These are phyloP conservation scores for Eragrostis tef DNA, from an alignment of 202 grass and related monocot genomes.

Conservation along the genomic window DNA sequence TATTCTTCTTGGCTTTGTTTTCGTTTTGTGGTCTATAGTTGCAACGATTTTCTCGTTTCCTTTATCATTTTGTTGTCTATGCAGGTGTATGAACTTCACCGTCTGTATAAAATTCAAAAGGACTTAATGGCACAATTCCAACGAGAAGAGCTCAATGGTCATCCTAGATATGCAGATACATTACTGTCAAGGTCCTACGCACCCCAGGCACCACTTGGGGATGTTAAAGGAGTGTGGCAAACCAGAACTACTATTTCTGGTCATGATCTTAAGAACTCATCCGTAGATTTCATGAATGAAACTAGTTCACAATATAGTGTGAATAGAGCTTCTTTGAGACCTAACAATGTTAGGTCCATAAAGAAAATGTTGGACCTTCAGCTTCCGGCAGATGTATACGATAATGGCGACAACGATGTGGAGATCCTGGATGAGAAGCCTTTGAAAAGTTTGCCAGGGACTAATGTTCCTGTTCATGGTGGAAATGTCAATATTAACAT, in stretches of 20 bases:
- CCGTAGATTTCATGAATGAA: constrained; percentile 38
- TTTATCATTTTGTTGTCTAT: constrained; percentile 22
- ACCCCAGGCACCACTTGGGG: constrained; percentile 45
- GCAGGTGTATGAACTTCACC: constrained; percentile 84
- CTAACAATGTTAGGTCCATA: constrained; percentile 28
- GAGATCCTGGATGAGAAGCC: constrained; percentile 36
- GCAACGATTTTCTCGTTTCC: constrained; percentile 37
- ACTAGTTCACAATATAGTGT: constrained; percentile 42
- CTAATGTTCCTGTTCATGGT: constrained; percentile 25
- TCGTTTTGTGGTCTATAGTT: constrained; percentile 22
- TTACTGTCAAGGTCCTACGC: constrained; percentile 51
- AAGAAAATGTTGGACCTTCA: constrained; percentile 58
- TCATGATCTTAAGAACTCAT: constrained; percentile 35
- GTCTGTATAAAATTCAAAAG: constrained; percentile 82
- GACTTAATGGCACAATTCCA: constrained; percentile 64
- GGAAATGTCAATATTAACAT: constrained; percentile 38
- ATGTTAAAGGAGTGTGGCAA: constrained; percentile 37
- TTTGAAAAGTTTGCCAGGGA: constrained; percentile 19
- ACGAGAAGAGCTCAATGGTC: constrained; percentile 46
- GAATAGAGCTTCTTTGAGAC: constrained; percentile 42
- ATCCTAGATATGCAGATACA: constrained; percentile 40
- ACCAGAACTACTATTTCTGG: constrained; percentile 24
- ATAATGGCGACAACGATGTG: constrained; percentile 45
- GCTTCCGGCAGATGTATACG: constrained; percentile 52
- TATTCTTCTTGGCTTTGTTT: constrained; percentile 27